These are phyloP conservation scores for Coleophoma crateriformis DNA, from an alignment of 2,329 filamentous ascomycete species.

Conservation along the genomic window DNA sequence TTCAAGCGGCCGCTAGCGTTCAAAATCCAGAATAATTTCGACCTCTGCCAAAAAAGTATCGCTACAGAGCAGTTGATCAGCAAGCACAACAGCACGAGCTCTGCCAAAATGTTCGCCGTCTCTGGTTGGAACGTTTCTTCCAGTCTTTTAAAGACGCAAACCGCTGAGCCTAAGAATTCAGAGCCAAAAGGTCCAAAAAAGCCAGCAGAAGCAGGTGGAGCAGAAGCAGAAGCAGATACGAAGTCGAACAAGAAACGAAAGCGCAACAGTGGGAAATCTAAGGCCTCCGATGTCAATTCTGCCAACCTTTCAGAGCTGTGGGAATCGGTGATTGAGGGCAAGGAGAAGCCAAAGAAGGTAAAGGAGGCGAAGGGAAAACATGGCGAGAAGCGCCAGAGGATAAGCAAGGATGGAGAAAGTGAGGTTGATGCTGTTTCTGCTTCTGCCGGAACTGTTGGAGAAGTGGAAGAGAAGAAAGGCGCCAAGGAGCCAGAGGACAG, in stretches of 20 bases:
- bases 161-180: slow-evolving; percentile 5
- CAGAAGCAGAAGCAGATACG: slow-evolving; percentile 25
- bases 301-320: slow-evolving; percentile 75
- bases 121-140: slow-evolving; percentile 85
- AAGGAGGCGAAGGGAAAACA: slow-evolving; percentile 23
- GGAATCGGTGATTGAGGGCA: slow-evolving; percentile 72
- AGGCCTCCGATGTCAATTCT: slow-evolving; percentile 51
- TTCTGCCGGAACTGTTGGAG: slow-evolving; percentile 1
- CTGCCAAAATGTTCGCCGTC: slow-evolving; percentile 75
- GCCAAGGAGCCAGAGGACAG: slow-evolving; percentile 8
- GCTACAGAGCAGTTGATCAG: too few species aligned
- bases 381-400: slow-evolving; percentile 21
- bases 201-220: slow-evolving; percentile 21
- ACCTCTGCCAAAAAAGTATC: too few species aligned
- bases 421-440: slow-evolving; percentile 7
- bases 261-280: slow-evolving; percentile 42
- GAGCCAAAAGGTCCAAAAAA: slow-evolving; percentile 9
- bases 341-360: slow-evolving; percentile 31
- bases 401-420: slow-evolving; percentile 8
- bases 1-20: too few species aligned
- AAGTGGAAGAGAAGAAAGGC: slow-evolving; percentile 12
- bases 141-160: slow-evolving; percentile 65
- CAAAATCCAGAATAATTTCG: too few species aligned
- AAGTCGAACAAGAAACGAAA: slow-evolving; percentile 44
- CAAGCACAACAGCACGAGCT: neutral